A percentile compares a stretch with the other conserved stretches of the same genome.
phyloP scores from a whole-genome alignment of 1,284 basidiomycete species.

The Sparassis latifolia region DNA sequence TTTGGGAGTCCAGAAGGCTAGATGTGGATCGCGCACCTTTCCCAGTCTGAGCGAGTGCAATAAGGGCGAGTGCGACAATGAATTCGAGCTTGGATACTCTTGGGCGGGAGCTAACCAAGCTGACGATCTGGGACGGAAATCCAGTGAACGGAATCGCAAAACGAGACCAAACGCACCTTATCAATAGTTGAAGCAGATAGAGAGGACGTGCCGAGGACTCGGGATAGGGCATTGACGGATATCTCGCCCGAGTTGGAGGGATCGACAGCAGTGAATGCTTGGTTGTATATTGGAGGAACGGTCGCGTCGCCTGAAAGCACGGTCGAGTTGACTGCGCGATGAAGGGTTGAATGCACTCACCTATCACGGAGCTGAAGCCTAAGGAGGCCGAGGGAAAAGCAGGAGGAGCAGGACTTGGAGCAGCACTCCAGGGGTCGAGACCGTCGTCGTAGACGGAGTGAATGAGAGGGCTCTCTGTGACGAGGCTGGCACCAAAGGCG shows the following conservation, averaged over 20 bases:
- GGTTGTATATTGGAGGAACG: conserved; percentile 73
- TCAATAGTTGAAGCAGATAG: conserved; percentile 80
- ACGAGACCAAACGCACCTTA: conserved; percentile 40
- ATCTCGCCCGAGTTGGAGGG: conserved; percentile 61
- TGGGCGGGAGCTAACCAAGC: conserved; percentile 68
- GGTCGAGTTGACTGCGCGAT: conserved; percentile 1
- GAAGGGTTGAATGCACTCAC: conserved; percentile 28
- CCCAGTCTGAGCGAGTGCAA: conserved; percentile 77
- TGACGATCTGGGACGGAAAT: conserved; percentile 58
- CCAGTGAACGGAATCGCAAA: background rate
- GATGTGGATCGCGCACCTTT: conserved; percentile 44
- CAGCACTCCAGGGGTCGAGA: conserved; percentile 83
- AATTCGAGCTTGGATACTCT: conserved; percentile 82
- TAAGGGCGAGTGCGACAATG: conserved; percentile 81
- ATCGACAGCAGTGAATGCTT: conserved; percentile 69
- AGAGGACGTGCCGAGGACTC: conserved; percentile 68
- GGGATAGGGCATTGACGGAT: conserved; percentile 75
- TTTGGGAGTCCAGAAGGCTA: background rate
- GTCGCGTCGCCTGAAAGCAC: conserved; percentile 56
- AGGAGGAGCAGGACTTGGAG: conserved; percentile 71
- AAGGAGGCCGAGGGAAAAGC: conserved; percentile 39
- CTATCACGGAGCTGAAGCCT: conserved; percentile 64
- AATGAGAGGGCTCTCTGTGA: conserved; percentile 71
- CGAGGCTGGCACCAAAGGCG: conserved; percentile 64
- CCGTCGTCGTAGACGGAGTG: conserved; percentile 70